Base-by-base conservation (phyloP, 1,284 basidiomycete genomes). In the Salmacisia buchloeana region DNA sequence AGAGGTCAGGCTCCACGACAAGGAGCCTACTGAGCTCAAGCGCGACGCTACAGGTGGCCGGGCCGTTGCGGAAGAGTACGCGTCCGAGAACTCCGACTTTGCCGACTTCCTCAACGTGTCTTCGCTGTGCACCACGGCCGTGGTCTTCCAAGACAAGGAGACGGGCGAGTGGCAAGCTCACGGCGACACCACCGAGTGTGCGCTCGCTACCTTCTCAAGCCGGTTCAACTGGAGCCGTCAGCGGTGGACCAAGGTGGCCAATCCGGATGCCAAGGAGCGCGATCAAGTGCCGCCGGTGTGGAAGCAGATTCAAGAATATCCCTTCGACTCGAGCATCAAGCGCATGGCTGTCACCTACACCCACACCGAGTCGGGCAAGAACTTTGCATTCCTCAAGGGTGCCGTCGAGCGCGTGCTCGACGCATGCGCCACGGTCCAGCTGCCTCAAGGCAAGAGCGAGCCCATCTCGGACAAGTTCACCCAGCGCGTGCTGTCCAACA, bases 121-220 rank as follows among this genome's bases (percentile, higher is more conserved):
- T 15, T 76, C 77, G 45, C 74, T 79, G 58, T 79, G 77, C 70
- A 79, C 78, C 62, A 67, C 75, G n/a, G 77, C 77, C 46, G 74
- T 69, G 5, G 77, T 79, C 3, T 74, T 78, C 66, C 66, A 78
- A 61, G 76, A 77, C 61, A 70, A 77, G 65, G 76, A 77, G 59
- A 69, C 56, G 1, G 65, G 68, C 57, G 68, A 69, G 5, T 89
- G 87, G 87, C 83, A 85, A 41, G 85, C 86, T 0, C 85, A 85
- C 52, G 88, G 88, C 33, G 88, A 89, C 70, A 86, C 87, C 1
- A 89, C 88, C 18, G 82, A 82, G 62, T 79, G 79, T 57, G 86
- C 86, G 0, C 83, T 88, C 5, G 86, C 88, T 76, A 86, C 87
- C 6, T 85, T 86, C 61, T 85, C 85, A 0, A 83, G 85, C 68